Percentiles rank a stretch among this genome's conserved stretches.
These are phyloP conservation scores for Skeletonema tropicum DNA, from an alignment of 108 stramenopile genomes.

Conservation along the genomic window DNA sequence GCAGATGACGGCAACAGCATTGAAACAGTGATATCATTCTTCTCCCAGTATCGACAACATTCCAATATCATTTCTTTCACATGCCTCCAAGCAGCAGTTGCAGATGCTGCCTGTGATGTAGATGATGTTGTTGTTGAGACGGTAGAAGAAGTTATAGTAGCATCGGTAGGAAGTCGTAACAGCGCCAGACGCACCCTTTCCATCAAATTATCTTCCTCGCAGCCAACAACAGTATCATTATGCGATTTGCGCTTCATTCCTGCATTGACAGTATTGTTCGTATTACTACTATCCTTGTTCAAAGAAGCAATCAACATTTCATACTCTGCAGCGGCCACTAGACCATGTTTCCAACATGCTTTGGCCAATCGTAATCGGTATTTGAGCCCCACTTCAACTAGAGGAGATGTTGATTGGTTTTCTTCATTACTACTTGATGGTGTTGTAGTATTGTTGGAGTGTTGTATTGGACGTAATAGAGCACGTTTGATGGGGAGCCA, in stretches of 20 bases:
- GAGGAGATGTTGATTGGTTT: not conserved
- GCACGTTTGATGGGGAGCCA: slow-evolving; percentile 39
- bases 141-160: not conserved
- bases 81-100: slow-evolving; percentile 30
- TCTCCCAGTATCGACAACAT: slow-evolving; percentile 18
- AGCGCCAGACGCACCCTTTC: slow-evolving; percentile 37
- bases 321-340: slow-evolving; percentile 31
- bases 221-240: not conserved
- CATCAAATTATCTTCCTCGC: slow-evolving; percentile 7
- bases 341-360: slow-evolving; percentile 21
- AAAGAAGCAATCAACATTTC: slow-evolving; percentile 22
- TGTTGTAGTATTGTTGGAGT: not conserved
- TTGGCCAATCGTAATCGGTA: slow-evolving; percentile 36
- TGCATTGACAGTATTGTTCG: not conserved
- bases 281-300: not conserved
- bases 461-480: slow-evolving; percentile 19
- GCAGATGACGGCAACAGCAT: not conserved
- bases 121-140: not conserved
- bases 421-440: not conserved
- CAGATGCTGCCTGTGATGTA: slow-evolving; percentile 7
- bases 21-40: not conserved
- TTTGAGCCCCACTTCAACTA: slow-evolving; percentile 18
- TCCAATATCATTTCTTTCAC: slow-evolving; percentile 22
- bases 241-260: not conserved
- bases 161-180: slow-evolving; percentile 34